Evolutionary conservation across 2,329 filamentous ascomycete species (phyloP), one percentile per base, ranked within the genome.

Genomic region (Beauveria sp.): DNA sequence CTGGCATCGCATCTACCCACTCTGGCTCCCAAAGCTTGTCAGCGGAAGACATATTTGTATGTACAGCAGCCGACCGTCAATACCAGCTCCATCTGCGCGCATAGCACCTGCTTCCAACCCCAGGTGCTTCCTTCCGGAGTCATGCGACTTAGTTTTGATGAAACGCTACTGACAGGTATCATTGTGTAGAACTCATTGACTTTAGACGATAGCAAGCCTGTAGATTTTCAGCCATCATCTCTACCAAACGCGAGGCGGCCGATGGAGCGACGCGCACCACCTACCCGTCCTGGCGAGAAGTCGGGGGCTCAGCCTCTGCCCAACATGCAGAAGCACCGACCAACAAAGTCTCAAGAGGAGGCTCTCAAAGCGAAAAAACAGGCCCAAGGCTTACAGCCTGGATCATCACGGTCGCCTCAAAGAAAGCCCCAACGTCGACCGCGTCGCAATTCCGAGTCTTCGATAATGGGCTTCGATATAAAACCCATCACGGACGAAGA

Each of bases 401-500:
- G 44, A 5, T 37, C 64, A 66, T 73, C 63, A 66, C 66, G 65
- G 64, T 80, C 76, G 59, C 73, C 76, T n/a, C 72, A 75, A 48
- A 75, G 73, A 61, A 71, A 71, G 53, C 65, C 71, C 8, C 76
- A 78, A 51, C 75, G 80, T 61, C 82, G 86, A 22, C 80, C 82
- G 20, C 84, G 89, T 67, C 84, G 90, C 67, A 92, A 92, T 72
- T 93, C 90, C 3, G 90, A 93, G 62, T 91, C 89, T 0, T 93
- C 90, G 0, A 77, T 90, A 51, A 76, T 87, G 68, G 86, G 84
- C 30, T 70, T 76, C 53, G 75, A 78, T 57, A 75, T 85, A 67
- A 85, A 81, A 70, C 80, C 82, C 5, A 74, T 86, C 61, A 83
- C 83, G 48, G 82, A 87, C 26, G 82, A 84, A 67, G 74, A 76